Evolutionary conservation across 177 flowering plant genomes (phyloP).

Genomic region (Vitis hybrid): DNA sequence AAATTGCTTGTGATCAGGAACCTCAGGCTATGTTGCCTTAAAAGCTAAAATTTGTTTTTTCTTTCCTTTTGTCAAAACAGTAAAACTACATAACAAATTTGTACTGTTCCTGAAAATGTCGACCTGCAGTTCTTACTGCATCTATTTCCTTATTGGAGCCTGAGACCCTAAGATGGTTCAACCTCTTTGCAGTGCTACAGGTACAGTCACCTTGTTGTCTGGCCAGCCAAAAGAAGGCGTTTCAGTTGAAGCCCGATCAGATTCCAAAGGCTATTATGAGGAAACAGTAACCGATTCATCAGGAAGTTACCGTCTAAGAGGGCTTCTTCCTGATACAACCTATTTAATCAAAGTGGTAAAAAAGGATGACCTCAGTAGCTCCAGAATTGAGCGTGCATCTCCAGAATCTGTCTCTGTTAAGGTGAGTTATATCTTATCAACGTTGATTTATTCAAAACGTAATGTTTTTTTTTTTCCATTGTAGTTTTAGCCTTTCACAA

Average conservation of each 20-base stretch:
- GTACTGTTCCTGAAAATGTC: neutral
- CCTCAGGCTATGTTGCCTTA: too few species aligned
- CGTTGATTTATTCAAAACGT: neutral
- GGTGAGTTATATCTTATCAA: constrained; percentile 38
- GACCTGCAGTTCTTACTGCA: neutral
- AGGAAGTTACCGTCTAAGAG: constrained; percentile 84
- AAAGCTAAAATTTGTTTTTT: too few species aligned
- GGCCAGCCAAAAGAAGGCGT: constrained; percentile 93
- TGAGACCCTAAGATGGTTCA: constrained; percentile 2
- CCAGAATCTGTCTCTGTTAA: constrained; percentile 66
- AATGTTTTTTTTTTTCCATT: neutral
- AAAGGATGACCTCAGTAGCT: constrained; percentile 48
- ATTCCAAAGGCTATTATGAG: constrained; percentile 86
- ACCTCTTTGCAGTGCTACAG: constrained; percentile 66
- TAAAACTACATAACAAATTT: too few species aligned
- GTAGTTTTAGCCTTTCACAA: neutral
- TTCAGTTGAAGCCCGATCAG: constrained; percentile 87
- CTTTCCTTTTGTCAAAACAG: too few species aligned
- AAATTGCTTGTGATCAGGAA: too few species aligned
- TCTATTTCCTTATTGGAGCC: neutral
- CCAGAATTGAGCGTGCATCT: constrained; percentile 84
- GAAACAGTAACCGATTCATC: constrained; percentile 78
- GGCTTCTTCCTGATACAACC: constrained; percentile 78
- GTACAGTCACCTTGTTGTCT: constrained; percentile 69
- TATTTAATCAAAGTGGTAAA: constrained; percentile 68